A percentile compares a stretch with the other conserved stretches of the same genome.
phyloP scores from a whole-genome alignment of 2,329 filamentous ascomycete genomes.

The Ascochyta fabae region DNA sequence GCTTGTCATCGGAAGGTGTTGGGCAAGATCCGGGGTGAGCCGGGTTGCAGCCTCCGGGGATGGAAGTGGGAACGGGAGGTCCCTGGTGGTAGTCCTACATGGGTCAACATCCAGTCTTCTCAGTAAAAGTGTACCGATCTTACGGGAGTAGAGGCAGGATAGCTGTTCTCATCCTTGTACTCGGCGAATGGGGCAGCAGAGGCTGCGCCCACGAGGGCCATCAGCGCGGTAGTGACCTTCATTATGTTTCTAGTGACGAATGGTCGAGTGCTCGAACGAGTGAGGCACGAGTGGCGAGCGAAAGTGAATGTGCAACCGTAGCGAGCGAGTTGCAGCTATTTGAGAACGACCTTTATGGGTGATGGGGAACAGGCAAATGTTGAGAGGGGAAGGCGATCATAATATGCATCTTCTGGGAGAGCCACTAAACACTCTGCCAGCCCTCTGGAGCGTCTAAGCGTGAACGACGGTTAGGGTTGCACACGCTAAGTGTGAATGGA shows the following conservation, averaged over 20 bases:
- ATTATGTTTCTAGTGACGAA: slow-evolving; percentile 32
- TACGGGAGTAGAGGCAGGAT: slow-evolving; percentile 7
- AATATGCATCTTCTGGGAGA: slow-evolving; percentile 32
- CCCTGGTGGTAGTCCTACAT: not conserved
- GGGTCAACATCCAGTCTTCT: not conserved
- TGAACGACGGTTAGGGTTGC: slow-evolving; percentile 36
- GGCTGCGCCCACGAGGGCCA: slow-evolving; percentile 43
- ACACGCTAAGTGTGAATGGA: slow-evolving; percentile 37
- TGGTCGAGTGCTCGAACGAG: slow-evolving; percentile 21
- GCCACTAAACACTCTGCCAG: slow-evolving; percentile 28
- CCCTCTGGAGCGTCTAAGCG: slow-evolving; percentile 25
- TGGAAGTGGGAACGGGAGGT: not conserved
- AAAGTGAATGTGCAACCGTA: slow-evolving; percentile 46
- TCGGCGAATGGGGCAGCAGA: slow-evolving; percentile 26
- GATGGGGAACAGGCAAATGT: slow-evolving; percentile 17
- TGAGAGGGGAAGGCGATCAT: slow-evolving; percentile 26
- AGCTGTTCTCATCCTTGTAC: slow-evolving; percentile 14
- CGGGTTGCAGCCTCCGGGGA: too few relatives aligned
- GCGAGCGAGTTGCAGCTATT: slow-evolving; percentile 46
- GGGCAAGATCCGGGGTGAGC: too few relatives aligned
- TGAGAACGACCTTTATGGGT: slow-evolving; percentile 25
- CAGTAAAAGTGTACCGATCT: not conserved
- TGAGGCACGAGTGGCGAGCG: slow-evolving; percentile 33
- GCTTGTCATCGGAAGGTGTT: not conserved
- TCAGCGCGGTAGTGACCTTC: slow-evolving; percentile 37